These are phyloP conservation scores for Phaseolus lunatus DNA, from an alignment of 306 rosid genomes.

Conservation along the genomic window DNA sequence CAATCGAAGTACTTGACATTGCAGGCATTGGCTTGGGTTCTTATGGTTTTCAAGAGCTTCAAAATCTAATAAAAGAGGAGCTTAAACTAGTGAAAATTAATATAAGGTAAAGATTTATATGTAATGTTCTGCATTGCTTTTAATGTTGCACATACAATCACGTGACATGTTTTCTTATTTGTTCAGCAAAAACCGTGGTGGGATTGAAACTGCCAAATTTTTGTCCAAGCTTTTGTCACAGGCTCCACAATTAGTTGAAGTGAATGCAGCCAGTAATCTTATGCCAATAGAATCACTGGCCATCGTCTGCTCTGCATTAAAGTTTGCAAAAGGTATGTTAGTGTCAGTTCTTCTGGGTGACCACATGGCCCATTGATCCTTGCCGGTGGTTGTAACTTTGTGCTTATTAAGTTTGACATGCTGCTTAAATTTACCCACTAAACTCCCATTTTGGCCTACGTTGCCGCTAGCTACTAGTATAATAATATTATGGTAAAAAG, in stretches of 20 bases:
- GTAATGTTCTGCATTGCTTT: slow-evolving; percentile 32
- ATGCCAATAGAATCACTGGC: slow-evolving; percentile 71
- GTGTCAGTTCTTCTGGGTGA: slow-evolving; percentile 27
- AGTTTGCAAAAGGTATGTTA: slow-evolving; percentile 67
- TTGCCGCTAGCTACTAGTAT: neutral
- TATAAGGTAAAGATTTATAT: slow-evolving; percentile 67
- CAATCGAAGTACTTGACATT: slow-evolving; percentile 67
- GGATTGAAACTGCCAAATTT: slow-evolving; percentile 74
- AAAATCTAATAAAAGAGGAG: slow-evolving; percentile 54
- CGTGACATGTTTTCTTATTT: slow-evolving; percentile 38
- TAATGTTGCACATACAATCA: slow-evolving; percentile 36
- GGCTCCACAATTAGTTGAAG: slow-evolving; percentile 69
- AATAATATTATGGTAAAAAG: slow-evolving; percentile 16
- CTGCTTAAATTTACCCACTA: slow-evolving; percentile 25
- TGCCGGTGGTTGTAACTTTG: slow-evolving; percentile 29
- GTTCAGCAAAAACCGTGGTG: slow-evolving; percentile 83
- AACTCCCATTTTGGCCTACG: slow-evolving; percentile 28
- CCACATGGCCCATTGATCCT: slow-evolving; percentile 25
- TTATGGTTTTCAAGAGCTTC: slow-evolving; percentile 74
- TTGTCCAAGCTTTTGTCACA: slow-evolving; percentile 61
- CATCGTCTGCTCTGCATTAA: slow-evolving; percentile 65
- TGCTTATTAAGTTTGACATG: slow-evolving; percentile 26
- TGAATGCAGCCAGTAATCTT: slow-evolving; percentile 78
- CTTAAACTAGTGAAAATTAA: slow-evolving; percentile 67
- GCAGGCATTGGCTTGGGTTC: slow-evolving; percentile 73